Base-by-base conservation (phyloP, 257 asterid species). In the Scutellaria barbata region DNA sequence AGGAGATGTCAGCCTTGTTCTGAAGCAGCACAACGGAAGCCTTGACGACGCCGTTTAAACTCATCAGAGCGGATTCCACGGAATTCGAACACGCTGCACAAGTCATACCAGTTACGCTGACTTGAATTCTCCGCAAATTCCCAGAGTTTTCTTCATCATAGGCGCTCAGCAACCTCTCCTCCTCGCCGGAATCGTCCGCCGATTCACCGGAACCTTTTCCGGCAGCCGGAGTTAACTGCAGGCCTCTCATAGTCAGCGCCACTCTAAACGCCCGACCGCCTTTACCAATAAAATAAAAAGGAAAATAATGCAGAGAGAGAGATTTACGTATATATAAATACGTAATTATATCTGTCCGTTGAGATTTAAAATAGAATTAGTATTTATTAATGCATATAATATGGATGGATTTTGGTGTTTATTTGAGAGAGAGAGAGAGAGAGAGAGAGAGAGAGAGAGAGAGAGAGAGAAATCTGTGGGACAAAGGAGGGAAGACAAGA, bases 31-130 rank as follows among this genome's bases (percentile, higher is more conserved):
- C 98, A 25, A 95, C 99, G 51, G 96, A 84, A 58, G 99, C 99
- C 51, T 74, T 83, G 64, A 85, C 89, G 71, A 92, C 98, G 73
- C 99, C 99, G 74, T 82, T 69, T 1, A 92, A 55, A 69, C 78
- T 65, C 82, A 64, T 78, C 13, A 95, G 85, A 77, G 97, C 98
- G 73, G 88, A 86, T 80, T 92, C 98, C 13, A 95, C 98, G 52
- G 99, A 95, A 79, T 79, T 89, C 4, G 97, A 89, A 84, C 99
- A 95, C 22, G 99, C 98, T 2, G 99, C 95, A 78, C 99, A 95
- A 5, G 98, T 95, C 99, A 95, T 95, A 81, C 99, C 99, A 50
- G 84, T 85, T 8, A 95, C 96, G 74, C 86, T 76, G 66, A 88
- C 96, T 81, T 89, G 90, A 77, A 95, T 85, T 73, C 87, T 84